Base-by-base conservation (phyloP, 805 yeast species). In the Lachancea fermentati region DNA sequence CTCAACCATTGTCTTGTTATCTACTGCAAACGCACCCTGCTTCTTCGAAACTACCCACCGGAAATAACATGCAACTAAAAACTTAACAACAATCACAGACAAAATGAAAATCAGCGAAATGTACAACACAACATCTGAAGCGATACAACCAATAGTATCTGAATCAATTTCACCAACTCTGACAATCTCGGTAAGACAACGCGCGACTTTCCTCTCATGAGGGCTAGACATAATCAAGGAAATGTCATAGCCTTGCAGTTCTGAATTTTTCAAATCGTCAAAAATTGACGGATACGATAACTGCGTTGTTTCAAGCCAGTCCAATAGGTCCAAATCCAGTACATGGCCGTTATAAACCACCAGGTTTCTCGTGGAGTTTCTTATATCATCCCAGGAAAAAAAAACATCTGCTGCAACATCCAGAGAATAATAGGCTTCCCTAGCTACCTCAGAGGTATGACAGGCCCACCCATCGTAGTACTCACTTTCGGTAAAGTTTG, bases 321-420 rank as follows among this genome's bases (percentile, higher is more conserved):
- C 68, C 30, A 93, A 59, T 41, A 87, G 67, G 52, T 76, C 77
- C 57, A 93, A 69, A 61, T 93, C 97, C 31, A 93, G 70, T 8
- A 93, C 96, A 50, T 77, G 75, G 6, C 98, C 97, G 36, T 88
- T 82, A 64, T 82, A 91, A 3, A 89, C 97, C 22, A 88, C 81
- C 55, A 93, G 71, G 48, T 83, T 83, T 61, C 96, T 73, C 4
- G 81, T 62, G 18, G 80, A 64, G 55, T 81, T 79, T 45, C 66
- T 69, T 46, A 91, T 71, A 51, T 85, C 94, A 41, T 85, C 86
- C 98, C 98, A 93, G 4, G 88, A 80, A 64, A 81, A 93, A 60
- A 75, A 88, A 4, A 91, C 81, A 47, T 84, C 87, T 4, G 91
- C 96, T 19, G 71, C 65, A 26, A 72, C 74, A 18, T 73, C 60